Evolutionary conservation across 352 stramenopile species (phyloP), one percentile per base, ranked within the genome.

Genomic region (Globisporangium takayamanum): DNA sequence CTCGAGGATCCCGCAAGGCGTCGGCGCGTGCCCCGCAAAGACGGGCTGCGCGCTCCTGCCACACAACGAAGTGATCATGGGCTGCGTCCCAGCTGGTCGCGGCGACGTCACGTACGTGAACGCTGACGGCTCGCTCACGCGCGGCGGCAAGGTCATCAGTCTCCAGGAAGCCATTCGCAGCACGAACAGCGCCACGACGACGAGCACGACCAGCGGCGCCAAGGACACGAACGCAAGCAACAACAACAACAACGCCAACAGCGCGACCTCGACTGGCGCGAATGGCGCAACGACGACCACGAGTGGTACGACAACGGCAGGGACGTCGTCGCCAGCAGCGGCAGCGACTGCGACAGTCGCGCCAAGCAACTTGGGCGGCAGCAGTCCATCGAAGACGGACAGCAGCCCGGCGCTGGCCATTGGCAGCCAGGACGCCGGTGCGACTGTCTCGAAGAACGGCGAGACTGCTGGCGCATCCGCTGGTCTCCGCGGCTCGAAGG

Each of bases 91-190:
- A 10, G 50, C 59, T 2, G 78, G 77, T 2, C 79, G 76, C 42
- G 53, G 57, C 15, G 79, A 88, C 57, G 70, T 91, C 51, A 70
- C 75, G 33, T 91, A 89, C 57, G 77, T 91, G 18, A 88, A 91
- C 51, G 68, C 69, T 18, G 81, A 91, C 67, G 79, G 78, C 57
- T 73, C 77, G 60, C 64, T 89, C 36, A 77, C 73, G 8, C 71
- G 74, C 44, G 68, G 73, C 63, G 79, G 79, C 50, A 72, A 72
- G 25, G 28, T 68, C 10, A 66, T 76, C 28, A 61, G 44, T 22
- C 16, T 62, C 26, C 18, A 48, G 18, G 41, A 49, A 22, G 20
- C 36, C 14, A 20, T 50, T 6, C 14, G 11, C 20, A 63, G 11
- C 22, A 22, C 50, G 33, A 55, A 60, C 28, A 66, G 76, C 36